Evolutionary conservation across 2,329 filamentous ascomycete genomes (phyloP).

Genomic region (Nigrospora osmanthi): DNA sequence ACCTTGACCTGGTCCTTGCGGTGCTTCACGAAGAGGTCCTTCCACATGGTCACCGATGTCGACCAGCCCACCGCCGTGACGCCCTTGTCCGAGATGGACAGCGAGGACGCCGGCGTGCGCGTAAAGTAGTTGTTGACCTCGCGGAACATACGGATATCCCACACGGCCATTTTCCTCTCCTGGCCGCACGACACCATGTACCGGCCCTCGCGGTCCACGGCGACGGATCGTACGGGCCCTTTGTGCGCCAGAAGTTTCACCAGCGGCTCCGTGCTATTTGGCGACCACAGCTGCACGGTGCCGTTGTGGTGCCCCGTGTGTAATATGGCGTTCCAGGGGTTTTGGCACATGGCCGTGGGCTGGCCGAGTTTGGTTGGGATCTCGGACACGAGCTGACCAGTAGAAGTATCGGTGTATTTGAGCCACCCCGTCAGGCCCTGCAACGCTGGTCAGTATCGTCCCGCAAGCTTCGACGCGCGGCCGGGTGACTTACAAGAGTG

Average conservation of each 20-base stretch:
- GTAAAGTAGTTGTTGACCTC: constrained; percentile 88
- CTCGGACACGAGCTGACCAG: constrained; percentile 80
- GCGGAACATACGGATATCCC: constrained; percentile 91
- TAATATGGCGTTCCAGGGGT: constrained; percentile 85
- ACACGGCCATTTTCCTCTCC: constrained; percentile 86
- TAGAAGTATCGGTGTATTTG: constrained; percentile 93
- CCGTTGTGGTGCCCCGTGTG: constrained; percentile 95
- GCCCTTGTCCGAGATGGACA: constrained; percentile 83
- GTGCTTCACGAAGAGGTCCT: constrained; percentile 75
- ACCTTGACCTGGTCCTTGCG: constrained; percentile 67
- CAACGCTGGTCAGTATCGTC: constrained; percentile 10
- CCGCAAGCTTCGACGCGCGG: no score
- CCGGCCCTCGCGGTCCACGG: constrained; percentile 79
- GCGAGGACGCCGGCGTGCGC: constrained; percentile 70
- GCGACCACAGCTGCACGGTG: constrained; percentile 90
- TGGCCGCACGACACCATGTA: constrained; percentile 69
- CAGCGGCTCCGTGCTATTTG: constrained; percentile 76
- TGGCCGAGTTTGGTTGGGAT: constrained; percentile 77
- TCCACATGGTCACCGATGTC: constrained; percentile 85
- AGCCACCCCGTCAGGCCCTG: constrained; percentile 74
- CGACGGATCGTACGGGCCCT: constrained; percentile 79
- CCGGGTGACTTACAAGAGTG: constrained; percentile 56
- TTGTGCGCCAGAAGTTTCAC: constrained; percentile 88
- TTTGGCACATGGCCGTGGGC: constrained; percentile 77
- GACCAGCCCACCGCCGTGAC: constrained; percentile 88